phyloP scores from a whole-genome alignment of 805 yeast species.

The Brettanomyces custersianus region DNA sequence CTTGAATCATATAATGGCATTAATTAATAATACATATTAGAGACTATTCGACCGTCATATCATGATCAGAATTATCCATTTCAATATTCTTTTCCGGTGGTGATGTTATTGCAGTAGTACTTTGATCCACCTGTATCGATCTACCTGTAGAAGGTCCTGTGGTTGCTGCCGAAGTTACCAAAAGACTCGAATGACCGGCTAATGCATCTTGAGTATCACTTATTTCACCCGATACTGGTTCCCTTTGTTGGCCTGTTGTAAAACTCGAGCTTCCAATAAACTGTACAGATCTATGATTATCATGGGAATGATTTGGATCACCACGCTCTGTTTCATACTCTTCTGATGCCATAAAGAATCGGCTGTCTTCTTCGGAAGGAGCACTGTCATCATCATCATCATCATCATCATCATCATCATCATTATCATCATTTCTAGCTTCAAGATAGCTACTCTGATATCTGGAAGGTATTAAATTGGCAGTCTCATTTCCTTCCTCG shows the following conservation, averaged over 20 bases:
- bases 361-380: slow-evolving; percentile 1
- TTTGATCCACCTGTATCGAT: slow-evolving; percentile 1
- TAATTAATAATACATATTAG: neutral
- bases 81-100: slow-evolving; percentile 6
- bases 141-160: neutral
- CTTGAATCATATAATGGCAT: neutral
- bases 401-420: neutral
- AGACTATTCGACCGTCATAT: slow-evolving; percentile 22
- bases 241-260: neutral
- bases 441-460: too few relatives aligned
- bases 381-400: neutral
- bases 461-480: too few relatives aligned
- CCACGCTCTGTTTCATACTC: slow-evolving; percentile 29
- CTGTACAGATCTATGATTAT: slow-evolving; percentile 1
- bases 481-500: slow-evolving; percentile 11
- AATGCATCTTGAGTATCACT: too few relatives aligned
- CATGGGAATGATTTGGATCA: slow-evolving; percentile 6
- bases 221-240: slow-evolving; percentile 5
- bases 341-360: slow-evolving; percentile 28
- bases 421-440: slow-evolving; percentile 9
- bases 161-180: slow-evolving; percentile 2
- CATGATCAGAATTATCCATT: slow-evolving; percentile 18
- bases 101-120: slow-evolving; percentile 12
- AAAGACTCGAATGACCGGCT: too few relatives aligned
- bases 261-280: slow-evolving; percentile 1